phyloP scores from a whole-genome alignment of 371 early-diverging fungal genomes.

The Blakeslea trispora region DNA sequence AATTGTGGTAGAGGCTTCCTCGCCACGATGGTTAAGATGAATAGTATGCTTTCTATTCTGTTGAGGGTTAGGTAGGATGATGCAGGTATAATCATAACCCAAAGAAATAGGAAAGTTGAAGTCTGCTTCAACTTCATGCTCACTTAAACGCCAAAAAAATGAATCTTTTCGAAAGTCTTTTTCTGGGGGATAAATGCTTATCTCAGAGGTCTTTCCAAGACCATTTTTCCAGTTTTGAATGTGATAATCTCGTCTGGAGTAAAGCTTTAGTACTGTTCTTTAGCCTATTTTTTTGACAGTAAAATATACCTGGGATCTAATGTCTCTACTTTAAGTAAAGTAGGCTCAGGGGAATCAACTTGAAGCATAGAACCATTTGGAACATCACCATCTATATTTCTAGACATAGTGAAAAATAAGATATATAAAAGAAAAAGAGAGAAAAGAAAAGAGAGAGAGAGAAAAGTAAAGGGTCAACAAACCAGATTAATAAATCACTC shows the following conservation, averaged over 20 bases:
- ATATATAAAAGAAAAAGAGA: constrained; percentile 7
- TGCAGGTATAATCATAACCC: constrained; percentile 61
- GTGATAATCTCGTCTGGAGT: constrained; percentile 31
- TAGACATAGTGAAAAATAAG: constrained; percentile 12
- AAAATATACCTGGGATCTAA: constrained; percentile 26
- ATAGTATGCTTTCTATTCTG: constrained; percentile 35
- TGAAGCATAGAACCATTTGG: constrained; percentile 22
- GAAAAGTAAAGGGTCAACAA: neutral
- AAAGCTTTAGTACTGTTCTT: neutral
- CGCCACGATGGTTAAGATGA: constrained; percentile 59
- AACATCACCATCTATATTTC: constrained; percentile 10
- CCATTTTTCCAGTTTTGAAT: constrained; percentile 72
- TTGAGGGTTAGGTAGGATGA: constrained; percentile 31
- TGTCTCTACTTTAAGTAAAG: constrained; percentile 18
- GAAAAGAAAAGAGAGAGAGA: neutral
- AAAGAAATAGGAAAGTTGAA: constrained; percentile 67
- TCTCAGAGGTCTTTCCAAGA: constrained; percentile 63
- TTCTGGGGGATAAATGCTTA: constrained; percentile 59
- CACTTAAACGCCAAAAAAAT: constrained; percentile 67
- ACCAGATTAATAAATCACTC: neutral
- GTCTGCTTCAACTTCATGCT: constrained; percentile 53
- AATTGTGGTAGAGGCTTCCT: constrained; percentile 54
- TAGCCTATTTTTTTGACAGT: neutral
- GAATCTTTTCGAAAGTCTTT: constrained; percentile 53
- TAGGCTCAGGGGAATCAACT: constrained; percentile 27